Conservation (phyloP, 2,329 filamentous ascomycete genomes). For the Pseudogymnoascus sp. region DNA sequence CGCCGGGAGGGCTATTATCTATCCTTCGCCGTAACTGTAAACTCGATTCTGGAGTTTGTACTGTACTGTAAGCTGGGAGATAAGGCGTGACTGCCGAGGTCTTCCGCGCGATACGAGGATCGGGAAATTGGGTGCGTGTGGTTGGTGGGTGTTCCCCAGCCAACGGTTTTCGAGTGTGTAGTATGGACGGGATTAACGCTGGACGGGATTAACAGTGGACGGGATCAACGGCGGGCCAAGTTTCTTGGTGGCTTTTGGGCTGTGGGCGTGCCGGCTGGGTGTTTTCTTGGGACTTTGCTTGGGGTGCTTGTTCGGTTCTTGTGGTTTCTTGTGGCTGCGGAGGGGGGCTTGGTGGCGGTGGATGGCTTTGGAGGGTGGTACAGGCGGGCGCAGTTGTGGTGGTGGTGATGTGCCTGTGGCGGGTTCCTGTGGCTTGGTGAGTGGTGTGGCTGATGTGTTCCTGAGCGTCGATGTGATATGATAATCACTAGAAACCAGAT, state of each 20-base stretch:
- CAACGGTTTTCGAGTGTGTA: background rate
- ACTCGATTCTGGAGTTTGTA: too few species aligned
- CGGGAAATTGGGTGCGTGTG: background rate
- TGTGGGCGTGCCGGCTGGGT: background rate
- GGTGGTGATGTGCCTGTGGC: background rate
- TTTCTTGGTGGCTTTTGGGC: background rate
- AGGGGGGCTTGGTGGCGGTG: background rate
- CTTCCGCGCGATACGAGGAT: background rate
- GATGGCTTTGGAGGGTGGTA: background rate
- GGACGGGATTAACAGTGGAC: too few species aligned
- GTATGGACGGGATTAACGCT: too few species aligned
- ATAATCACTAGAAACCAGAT: background rate
- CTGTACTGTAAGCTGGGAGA: too few species aligned
- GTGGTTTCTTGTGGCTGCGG: background rate
- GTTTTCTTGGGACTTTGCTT: background rate
- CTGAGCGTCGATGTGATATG: background rate
- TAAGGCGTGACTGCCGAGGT: background rate
- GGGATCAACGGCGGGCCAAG: background rate
- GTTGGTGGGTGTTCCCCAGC: background rate
- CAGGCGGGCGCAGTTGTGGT: background rate
- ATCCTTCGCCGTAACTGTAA: too few species aligned
- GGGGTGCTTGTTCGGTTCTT: background rate
- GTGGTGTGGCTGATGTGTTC: background rate
- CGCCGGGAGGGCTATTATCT: too few species aligned
- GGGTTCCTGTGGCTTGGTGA: background rate